Conservation (phyloP, 306 rosid species). For the Prunus mongolica region DNA sequence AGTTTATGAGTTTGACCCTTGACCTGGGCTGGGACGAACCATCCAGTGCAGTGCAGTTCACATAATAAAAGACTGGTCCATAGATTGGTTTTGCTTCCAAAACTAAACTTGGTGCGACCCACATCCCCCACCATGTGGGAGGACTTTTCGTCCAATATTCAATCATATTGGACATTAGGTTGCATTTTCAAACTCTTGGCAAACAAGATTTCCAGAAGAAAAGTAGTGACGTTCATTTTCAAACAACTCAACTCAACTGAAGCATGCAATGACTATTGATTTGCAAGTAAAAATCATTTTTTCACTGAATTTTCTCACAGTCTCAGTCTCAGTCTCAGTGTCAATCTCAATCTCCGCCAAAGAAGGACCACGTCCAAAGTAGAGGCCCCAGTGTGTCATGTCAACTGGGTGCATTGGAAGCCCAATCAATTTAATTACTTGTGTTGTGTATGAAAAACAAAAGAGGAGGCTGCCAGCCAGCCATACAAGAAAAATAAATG, state of each 20-base stretch:
- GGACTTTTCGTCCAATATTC: not conserved
- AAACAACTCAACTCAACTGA: too few species aligned
- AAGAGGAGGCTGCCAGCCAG: not conserved
- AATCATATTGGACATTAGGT: not conserved
- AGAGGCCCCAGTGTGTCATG: not conserved
- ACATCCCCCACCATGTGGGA: slow-evolving; percentile 11
- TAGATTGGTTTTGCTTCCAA: not conserved
- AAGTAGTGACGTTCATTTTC: not conserved
- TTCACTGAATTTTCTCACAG: too few species aligned
- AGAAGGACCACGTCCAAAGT: not conserved
- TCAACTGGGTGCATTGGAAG: too few species aligned
- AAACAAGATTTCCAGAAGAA: not conserved
- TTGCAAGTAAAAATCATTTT: too few species aligned
- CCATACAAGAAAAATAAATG: too few species aligned
- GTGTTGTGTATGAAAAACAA: not conserved
- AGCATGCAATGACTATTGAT: too few species aligned
- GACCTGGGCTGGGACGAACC: slow-evolving; percentile 2
- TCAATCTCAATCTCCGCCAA: too few species aligned
- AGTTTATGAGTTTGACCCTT: not conserved
- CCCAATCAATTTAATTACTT: not conserved
- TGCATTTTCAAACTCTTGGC: not conserved
- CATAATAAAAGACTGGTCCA: not conserved
- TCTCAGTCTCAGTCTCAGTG: too few species aligned
- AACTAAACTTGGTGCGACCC: not conserved
- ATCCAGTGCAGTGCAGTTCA: not conserved